A percentile compares a stretch with the other conserved stretches of the same genome.
phyloP scores from a whole-genome alignment of 2,329 filamentous ascomycete species.

The Pseudogymnoascus sp. region DNA sequence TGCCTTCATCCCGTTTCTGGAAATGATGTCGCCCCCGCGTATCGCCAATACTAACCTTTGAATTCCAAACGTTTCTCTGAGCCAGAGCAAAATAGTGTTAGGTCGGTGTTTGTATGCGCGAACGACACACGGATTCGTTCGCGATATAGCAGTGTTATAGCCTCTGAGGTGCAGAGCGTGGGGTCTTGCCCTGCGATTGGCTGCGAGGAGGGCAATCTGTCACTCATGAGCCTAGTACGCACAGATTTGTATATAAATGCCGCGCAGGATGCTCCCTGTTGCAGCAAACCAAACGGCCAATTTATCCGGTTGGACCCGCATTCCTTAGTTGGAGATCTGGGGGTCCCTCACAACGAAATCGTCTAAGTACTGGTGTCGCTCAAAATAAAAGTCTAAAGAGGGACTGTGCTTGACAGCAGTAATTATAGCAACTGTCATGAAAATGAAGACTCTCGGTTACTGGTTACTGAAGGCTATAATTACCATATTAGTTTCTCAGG shows the following conservation, averaged over 20 bases:
- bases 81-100: slow-evolving; percentile 2
- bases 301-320: slow-evolving; percentile 4
- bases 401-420: not conserved
- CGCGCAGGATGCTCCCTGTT: not conserved
- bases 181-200: not conserved
- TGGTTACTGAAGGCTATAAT: too few relatives aligned
- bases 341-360: not conserved
- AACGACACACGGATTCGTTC: not conserved
- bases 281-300: not conserved
- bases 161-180: not conserved
- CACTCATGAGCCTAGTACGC: not conserved
- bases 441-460: too few relatives aligned
- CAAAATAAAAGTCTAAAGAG: not conserved
- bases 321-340: slow-evolving; percentile 1
- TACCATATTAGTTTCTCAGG: too few relatives aligned
- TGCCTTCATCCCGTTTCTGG: not conserved
- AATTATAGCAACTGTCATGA: too few relatives aligned
- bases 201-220: not conserved
- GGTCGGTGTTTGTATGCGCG: slow-evolving; percentile 1
- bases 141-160: slow-evolving; percentile 2
- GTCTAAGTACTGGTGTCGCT: too few relatives aligned
- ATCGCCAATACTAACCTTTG: not conserved
- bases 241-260: not conserved
- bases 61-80: not conserved
- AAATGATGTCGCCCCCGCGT: not conserved